A percentile compares a stretch with the other conserved stretches of the same genome.
These are phyloP conservation scores for Helicocarpus griseus DNA, from an alignment of 2,329 filamentous ascomycete genomes.

Conservation along the genomic window DNA sequence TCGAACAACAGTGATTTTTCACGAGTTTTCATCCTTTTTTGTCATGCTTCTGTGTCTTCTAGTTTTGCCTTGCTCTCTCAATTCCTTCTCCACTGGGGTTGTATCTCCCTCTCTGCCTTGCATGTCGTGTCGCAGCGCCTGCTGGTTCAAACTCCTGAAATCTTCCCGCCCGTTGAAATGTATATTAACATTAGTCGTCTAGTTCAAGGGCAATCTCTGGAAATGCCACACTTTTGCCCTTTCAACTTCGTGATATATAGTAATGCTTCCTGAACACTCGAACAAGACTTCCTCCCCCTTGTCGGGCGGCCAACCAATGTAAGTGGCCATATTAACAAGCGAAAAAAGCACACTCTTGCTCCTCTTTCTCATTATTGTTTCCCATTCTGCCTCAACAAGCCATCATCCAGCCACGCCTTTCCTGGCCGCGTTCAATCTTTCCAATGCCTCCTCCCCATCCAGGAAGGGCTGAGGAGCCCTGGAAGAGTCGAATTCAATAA, in stretches of 20 bases:
- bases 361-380: background rate
- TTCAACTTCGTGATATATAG: background rate
- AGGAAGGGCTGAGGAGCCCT: slow-evolving; percentile 12
- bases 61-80: too few species aligned
- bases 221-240: background rate
- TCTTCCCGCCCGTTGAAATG: too few species aligned
- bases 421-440: slow-evolving; percentile 3
- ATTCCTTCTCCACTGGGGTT: too few species aligned
- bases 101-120: too few species aligned
- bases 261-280: background rate
- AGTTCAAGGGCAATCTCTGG: background rate
- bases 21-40: too few species aligned
- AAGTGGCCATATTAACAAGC: too few species aligned
- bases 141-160: too few species aligned
- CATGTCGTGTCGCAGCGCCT: too few species aligned
- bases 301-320: too few species aligned
- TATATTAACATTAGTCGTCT: background rate
- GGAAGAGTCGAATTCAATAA: slow-evolving; percentile 12
- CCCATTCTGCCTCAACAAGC: background rate
- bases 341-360: background rate
- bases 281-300: background rate
- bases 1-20: too few species aligned
- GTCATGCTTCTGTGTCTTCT: too few species aligned
- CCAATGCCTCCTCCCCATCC: slow-evolving; percentile 9
- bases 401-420: background rate